Percentiles rank a stretch among this genome's conserved stretches.
Conservation (phyloP, 108 stramenopile species). For the Pinguiococcus pyrenoidosus region DNA sequence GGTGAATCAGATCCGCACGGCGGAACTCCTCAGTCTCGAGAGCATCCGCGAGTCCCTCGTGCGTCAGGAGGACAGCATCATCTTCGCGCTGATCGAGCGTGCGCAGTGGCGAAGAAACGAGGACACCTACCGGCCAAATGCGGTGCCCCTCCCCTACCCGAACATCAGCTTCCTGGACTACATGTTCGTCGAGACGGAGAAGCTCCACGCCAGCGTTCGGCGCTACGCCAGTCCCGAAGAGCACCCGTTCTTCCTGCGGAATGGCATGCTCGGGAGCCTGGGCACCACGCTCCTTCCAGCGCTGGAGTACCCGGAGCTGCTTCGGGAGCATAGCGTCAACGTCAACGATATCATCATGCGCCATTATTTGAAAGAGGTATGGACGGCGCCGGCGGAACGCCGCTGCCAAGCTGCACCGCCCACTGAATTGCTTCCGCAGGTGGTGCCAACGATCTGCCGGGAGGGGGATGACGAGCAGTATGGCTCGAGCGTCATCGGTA, state of each 20-base stretch:
- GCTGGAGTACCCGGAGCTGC: slow-evolving; percentile 56
- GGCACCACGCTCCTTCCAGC: slow-evolving; percentile 53
- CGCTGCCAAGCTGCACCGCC: no score
- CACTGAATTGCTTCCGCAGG: no score
- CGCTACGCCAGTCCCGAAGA: slow-evolving; percentile 97
- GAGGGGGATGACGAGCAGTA: slow-evolving; percentile 91
- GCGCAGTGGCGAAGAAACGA: slow-evolving; percentile 78
- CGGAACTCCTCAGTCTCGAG: slow-evolving; percentile 12
- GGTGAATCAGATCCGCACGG: background rate
- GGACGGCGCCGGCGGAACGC: no score
- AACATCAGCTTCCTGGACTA: slow-evolving; percentile 72
- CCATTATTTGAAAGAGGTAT: no score
- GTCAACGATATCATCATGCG: slow-evolving; percentile 75
- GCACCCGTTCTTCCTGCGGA: slow-evolving; percentile 91
- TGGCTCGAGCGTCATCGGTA: slow-evolving; percentile 67
- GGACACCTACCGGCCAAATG: slow-evolving; percentile 48
- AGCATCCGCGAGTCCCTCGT: slow-evolving; percentile 34
- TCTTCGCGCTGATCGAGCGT: slow-evolving; percentile 93
- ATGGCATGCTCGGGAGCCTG: slow-evolving; percentile 53
- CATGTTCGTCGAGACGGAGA: slow-evolving; percentile 84
- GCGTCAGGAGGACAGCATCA: slow-evolving; percentile 82
- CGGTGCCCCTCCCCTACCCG: slow-evolving; percentile 13
- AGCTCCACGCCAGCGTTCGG: slow-evolving; percentile 73
- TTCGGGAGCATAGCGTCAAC: slow-evolving; percentile 62
- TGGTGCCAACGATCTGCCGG: slow-evolving; percentile 59